phyloP scores from a whole-genome alignment of 306 rosid genomes.

The Medicago truncatula region DNA sequence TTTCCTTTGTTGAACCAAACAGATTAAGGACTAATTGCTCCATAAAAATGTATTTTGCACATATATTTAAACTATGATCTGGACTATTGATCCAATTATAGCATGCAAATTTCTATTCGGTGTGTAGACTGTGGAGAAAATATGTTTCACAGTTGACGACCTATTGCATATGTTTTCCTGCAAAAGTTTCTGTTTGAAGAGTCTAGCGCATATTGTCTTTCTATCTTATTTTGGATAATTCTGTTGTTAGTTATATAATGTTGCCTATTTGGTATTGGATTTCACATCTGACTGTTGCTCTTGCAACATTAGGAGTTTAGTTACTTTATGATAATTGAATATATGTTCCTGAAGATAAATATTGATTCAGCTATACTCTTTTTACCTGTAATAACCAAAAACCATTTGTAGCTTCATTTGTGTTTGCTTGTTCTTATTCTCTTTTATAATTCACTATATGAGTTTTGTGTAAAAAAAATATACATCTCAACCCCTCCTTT shows the following conservation, averaged over 20 bases:
- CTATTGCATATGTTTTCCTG: not conserved
- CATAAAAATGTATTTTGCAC: not conserved
- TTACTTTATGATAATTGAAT: conserved; percentile 12
- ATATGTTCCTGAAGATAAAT: not conserved
- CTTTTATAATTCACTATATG: not conserved
- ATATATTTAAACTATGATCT: not conserved
- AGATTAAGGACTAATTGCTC: not conserved
- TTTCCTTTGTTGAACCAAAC: too few species aligned
- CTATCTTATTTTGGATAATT: conserved; percentile 29
- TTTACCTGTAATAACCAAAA: not conserved
- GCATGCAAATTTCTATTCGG: conserved; percentile 16
- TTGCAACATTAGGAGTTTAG: conserved; percentile 6
- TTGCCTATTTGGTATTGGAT: conserved; percentile 32
- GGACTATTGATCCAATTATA: conserved; percentile 1
- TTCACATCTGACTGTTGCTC: conserved; percentile 1
- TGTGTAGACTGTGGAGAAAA: conserved; percentile 3
- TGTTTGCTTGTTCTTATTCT: not conserved
- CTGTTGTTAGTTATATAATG: not conserved
- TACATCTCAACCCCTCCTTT: not conserved
- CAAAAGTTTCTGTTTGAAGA: conserved; percentile 15
- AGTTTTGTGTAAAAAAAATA: conserved; percentile 6
- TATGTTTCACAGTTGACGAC: conserved; percentile 19
- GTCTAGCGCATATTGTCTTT: not conserved
- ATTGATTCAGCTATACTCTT: conserved; percentile 1
- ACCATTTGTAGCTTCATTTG: conserved; percentile 1